These are phyloP conservation scores for Pleurotus sapidus DNA, from an alignment of 768 basidiomycete genomes.

Conservation along the genomic window DNA sequence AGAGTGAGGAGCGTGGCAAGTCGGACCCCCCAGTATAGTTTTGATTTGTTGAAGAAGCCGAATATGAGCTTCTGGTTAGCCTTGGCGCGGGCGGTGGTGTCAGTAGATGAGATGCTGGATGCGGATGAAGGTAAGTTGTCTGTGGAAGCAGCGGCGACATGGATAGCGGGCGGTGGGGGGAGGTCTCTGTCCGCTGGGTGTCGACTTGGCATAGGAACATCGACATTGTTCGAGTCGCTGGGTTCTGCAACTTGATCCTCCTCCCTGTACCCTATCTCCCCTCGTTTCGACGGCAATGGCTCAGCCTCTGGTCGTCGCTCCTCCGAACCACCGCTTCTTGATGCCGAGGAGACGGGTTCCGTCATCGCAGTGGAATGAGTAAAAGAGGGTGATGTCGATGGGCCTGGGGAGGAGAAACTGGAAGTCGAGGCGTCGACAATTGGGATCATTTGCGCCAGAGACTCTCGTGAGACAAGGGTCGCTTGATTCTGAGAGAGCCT, in stretches of 20 bases:
- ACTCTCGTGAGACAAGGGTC: neutral
- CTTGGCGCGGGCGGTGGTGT: conserved; percentile 20
- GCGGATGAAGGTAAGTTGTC: conserved; percentile 17
- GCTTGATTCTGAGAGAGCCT: neutral
- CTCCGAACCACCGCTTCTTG: conserved; percentile 12
- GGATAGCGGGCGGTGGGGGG: conserved; percentile 11
- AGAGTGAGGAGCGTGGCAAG: conserved; percentile 40
- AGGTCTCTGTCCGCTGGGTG: conserved; percentile 45
- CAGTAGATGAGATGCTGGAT: conserved; percentile 15
- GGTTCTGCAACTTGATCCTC: conserved; percentile 10
- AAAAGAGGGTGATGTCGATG: conserved; percentile 1
- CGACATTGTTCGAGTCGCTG: conserved; percentile 10
- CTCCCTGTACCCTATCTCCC: conserved; percentile 63
- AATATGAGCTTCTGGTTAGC: conserved; percentile 31
- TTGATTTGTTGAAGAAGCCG: conserved; percentile 35
- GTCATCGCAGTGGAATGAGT: neutral
- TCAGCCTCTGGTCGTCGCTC: conserved; percentile 49
- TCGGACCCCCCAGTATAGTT: conserved; percentile 40
- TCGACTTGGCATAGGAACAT: conserved; percentile 33
- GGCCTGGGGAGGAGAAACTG: conserved; percentile 3
- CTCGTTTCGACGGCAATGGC: conserved; percentile 60
- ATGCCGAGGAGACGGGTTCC: neutral
- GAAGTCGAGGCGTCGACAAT: conserved; percentile 13
- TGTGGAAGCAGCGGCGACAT: conserved; percentile 10
- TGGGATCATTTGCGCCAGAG: conserved; percentile 3